These are phyloP conservation scores for Capsella rubella DNA, from an alignment of 441 rosid genomes.

Conservation along the genomic window DNA sequence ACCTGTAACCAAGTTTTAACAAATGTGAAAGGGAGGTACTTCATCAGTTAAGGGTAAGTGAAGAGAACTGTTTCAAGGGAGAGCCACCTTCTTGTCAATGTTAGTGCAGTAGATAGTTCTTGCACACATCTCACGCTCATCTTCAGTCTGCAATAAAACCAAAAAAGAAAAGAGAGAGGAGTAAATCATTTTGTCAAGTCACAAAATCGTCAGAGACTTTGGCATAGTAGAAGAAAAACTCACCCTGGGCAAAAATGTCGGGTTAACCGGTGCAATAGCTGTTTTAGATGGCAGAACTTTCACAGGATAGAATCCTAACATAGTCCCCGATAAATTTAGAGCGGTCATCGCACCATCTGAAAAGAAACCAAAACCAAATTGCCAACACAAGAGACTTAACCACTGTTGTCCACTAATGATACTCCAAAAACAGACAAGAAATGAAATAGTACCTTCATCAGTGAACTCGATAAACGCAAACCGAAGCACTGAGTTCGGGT, in stretches of 20 bases:
- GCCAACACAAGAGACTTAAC: slow-evolving; percentile 4
- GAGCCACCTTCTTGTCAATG: slow-evolving; percentile 77
- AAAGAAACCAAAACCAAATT: slow-evolving; percentile 17
- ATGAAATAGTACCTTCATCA: slow-evolving; percentile 59
- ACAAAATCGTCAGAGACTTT: neutral
- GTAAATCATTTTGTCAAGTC: slow-evolving; percentile 6
- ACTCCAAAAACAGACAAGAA: slow-evolving; percentile 4
- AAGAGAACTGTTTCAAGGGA: slow-evolving; percentile 14
- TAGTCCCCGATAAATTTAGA: slow-evolving; percentile 72
- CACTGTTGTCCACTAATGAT: neutral
- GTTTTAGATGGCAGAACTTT: slow-evolving; percentile 91
- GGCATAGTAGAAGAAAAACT: slow-evolving; percentile 34
- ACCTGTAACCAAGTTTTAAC: slow-evolving; percentile 53
- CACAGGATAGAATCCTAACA: slow-evolving; percentile 92
- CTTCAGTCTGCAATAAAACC: slow-evolving; percentile 59
- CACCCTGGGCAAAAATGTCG: slow-evolving; percentile 92
- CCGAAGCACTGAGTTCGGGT: slow-evolving; percentile 96
- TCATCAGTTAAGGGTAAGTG: slow-evolving; percentile 57
- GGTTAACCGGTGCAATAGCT: slow-evolving; percentile 96
- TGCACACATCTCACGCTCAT: slow-evolving; percentile 89
- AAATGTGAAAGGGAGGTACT: slow-evolving; percentile 45
- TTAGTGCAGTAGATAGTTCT: slow-evolving; percentile 85
- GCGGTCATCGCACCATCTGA: slow-evolving; percentile 78
- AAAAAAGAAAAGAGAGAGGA: neutral
- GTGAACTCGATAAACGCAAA: slow-evolving; percentile 96